Base-by-base conservation (phyloP, 2,329 filamentous ascomycete genomes). In the Pseudogymnoascus sp. region DNA sequence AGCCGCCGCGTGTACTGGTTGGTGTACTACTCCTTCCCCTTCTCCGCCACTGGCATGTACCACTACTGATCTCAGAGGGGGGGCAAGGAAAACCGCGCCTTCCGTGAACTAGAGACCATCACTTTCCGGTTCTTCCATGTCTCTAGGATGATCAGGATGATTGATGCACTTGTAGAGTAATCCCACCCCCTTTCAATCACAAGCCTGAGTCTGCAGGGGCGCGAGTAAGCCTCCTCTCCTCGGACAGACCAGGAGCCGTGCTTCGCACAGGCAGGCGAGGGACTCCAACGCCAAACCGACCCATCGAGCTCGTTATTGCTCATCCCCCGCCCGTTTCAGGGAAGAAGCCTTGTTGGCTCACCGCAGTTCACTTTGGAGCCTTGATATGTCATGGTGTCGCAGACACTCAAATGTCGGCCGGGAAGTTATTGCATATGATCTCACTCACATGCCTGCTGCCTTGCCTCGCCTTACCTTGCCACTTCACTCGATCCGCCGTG, bases 381-480 rank as follows among this genome's bases (percentile, higher is more conserved):
- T 56, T 56, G 49, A 56, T 56, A 56, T 56, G 49, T 56, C 49
- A 56, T 56, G 49, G 28, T 56, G 49, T 56, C 49, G 28, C 49
- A 56, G 25, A 56, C 49, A 56, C 28, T 34, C 49, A 56, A 56
- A 18, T 34, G 28, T 34, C 23, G 49, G n/a, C 49, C 28, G n/a
- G 28, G 49, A 56, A 34, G 23, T 40, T 7, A 8, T 56, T 56
- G 49, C 49, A 56, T 56, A 56, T 56, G 28, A 56, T 56, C 49
- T 56, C 49, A 56, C 49, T 56, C 28, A 56, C 49, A 56, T 56
- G 49, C 28, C 28, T 56, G 49, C 49, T 56, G 28, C 49, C 49
- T 56, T 56, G 49, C 46, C 25, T 53, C 31, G 25, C 49, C 49
- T 56, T 56, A 16, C 49, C 49, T 56, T 56, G 49, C 49, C 49